phyloP scores from a whole-genome alignment of 2,329 filamentous ascomycete species.

The Fusarium kyushuense region DNA sequence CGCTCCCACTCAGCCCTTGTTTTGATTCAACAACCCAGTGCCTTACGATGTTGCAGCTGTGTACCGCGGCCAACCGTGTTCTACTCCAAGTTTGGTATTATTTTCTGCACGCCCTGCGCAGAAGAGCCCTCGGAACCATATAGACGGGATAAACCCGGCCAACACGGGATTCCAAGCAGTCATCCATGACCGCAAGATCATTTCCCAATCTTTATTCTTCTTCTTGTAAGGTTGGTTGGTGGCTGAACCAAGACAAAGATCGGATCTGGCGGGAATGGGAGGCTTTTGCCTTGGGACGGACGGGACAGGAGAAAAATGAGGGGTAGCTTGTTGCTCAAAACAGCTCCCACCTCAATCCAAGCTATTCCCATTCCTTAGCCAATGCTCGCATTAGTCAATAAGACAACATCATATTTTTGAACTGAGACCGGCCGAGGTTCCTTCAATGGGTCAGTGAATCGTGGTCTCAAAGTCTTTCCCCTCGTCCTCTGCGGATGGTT shows the following conservation, averaged over 20 bases:
- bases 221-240: conserved; percentile 15
- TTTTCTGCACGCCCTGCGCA: conserved; percentile 2
- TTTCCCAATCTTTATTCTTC: background rate
- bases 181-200: conserved; percentile 12
- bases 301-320: conserved; percentile 18
- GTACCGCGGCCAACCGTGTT: conserved; percentile 1
- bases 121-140: conserved; percentile 2
- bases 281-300: conserved; percentile 6
- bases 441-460: background rate
- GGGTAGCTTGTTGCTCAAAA: conserved; percentile 31
- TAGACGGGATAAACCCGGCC: background rate
- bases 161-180: conserved; percentile 15
- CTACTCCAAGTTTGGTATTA: conserved; percentile 6
- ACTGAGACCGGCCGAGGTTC: conserved; percentile 10
- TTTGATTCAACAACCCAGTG: conserved; percentile 7
- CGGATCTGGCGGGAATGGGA: conserved; percentile 27
- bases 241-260: conserved; percentile 26
- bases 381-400: conserved; percentile 3
- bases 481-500: conserved; percentile 16
- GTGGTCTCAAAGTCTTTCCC: conserved; percentile 5
- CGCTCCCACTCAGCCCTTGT: conserved; percentile 12
- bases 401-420: conserved; percentile 19
- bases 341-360: conserved; percentile 1
- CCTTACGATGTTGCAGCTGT: conserved; percentile 2
- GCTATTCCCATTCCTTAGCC: conserved; percentile 1